phyloP scores from a whole-genome alignment of 371 early-diverging fungal species.

The Paraphysoderma sedebokerense region DNA sequence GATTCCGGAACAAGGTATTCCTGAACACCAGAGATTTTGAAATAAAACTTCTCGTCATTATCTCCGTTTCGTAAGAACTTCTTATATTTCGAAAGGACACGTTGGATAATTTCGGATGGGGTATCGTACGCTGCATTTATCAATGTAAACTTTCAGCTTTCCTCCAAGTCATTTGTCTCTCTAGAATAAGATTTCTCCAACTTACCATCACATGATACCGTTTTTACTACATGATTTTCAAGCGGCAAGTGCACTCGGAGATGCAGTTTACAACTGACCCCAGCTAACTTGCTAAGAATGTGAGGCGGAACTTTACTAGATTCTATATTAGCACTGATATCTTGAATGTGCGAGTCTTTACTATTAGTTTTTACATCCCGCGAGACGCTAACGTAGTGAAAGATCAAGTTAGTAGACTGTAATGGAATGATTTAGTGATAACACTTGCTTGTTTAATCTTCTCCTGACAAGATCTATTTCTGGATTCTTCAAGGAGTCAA shows the following conservation, averaged over 20 bases:
- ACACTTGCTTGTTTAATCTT: not conserved
- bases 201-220: not conserved
- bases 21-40: not conserved
- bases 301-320: too few species aligned
- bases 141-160: not conserved
- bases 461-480: slow-evolving; percentile 1
- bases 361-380: too few species aligned
- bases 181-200: not conserved
- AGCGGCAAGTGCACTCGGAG: not conserved
- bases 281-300: not conserved
- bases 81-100: not conserved
- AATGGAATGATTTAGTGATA: not conserved
- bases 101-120: not conserved
- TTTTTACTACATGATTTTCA: not conserved
- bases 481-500: not conserved
- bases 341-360: too few species aligned
- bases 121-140: not conserved
- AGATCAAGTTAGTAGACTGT: too few species aligned
- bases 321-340: too few species aligned
- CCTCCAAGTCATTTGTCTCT: not conserved
- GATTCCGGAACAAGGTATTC: not conserved
- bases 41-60: not conserved
- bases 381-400: too few species aligned
- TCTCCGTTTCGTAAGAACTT: not conserved
- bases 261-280: not conserved